Conservation (phyloP, 257 asterid species). For the Eucommia ulmoides region DNA sequence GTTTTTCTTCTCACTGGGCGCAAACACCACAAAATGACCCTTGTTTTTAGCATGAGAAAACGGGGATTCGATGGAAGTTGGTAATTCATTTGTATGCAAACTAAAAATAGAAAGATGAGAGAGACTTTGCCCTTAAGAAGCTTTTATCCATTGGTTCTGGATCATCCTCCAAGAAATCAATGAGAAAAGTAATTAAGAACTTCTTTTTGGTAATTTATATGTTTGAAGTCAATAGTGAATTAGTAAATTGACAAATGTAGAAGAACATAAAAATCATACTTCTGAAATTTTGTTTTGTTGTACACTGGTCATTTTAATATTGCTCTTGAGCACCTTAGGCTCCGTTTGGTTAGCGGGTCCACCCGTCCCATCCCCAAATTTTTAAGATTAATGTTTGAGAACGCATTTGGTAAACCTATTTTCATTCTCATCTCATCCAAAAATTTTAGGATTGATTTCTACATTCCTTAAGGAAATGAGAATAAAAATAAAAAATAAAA, state of each 20-base stretch:
- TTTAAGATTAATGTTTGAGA: too few species aligned
- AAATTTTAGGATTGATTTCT: too few species aligned
- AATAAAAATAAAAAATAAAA: too few species aligned
- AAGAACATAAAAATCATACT: too few species aligned
- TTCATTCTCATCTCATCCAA: too few species aligned
- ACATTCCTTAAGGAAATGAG: too few species aligned
- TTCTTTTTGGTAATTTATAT: not conserved
- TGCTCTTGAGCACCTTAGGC: too few species aligned
- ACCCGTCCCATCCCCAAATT: too few species aligned
- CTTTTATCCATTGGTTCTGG: not conserved
- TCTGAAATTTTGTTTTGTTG: too few species aligned
- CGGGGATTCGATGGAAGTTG: not conserved
- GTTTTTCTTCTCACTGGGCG: not conserved
- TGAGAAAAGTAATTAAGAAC: not conserved
- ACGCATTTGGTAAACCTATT: too few species aligned
- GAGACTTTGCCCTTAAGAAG: not conserved
- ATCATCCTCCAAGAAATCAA: not conserved
- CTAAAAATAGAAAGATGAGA: not conserved
- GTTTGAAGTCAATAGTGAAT: not conserved
- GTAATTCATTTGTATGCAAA: not conserved
- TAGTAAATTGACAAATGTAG: not conserved
- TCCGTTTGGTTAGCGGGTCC: too few species aligned
- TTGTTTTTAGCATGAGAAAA: not conserved
- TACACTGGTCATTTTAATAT: too few species aligned
- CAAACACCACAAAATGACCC: conserved; percentile 2